Conservation (phyloP, 2,329 filamentous ascomycete genomes). For the Aspergillus fijiensis region DNA sequence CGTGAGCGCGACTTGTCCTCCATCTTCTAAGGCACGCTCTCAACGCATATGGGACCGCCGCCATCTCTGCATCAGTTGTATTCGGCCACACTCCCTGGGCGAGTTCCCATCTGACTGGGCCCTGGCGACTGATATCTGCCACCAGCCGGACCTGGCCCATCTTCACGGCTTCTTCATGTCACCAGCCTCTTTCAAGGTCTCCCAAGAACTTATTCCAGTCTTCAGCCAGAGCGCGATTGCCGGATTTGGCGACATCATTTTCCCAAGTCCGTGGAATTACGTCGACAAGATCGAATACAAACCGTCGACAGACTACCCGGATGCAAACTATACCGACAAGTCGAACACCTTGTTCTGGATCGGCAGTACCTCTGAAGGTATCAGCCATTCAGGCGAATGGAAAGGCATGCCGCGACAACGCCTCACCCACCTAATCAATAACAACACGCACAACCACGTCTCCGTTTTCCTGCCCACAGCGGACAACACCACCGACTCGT, state of each 20-base stretch:
- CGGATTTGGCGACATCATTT: constrained; percentile 74
- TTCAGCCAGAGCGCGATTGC: constrained; percentile 73
- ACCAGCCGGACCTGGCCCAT: constrained; percentile 72
- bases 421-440: constrained; percentile 67
- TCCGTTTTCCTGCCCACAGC: constrained; percentile 58
- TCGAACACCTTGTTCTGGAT: constrained; percentile 71
- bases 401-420: constrained; percentile 69
- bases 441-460: constrained; percentile 51
- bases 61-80: constrained; percentile 64
- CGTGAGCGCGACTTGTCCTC: constrained; percentile 59
- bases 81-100: constrained; percentile 62
- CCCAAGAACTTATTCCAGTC: constrained; percentile 67
- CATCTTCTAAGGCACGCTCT: constrained; percentile 59
- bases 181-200: constrained; percentile 61
- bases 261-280: constrained; percentile 66
- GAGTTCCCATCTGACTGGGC: constrained; percentile 68
- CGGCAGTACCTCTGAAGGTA: constrained; percentile 62
- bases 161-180: constrained; percentile 73
- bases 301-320: constrained; percentile 52
- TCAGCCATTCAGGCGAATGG: constrained; percentile 57
- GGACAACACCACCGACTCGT: constrained; percentile 37
- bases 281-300: constrained; percentile 56
- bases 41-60: constrained; percentile 63
- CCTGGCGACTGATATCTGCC: constrained; percentile 65
- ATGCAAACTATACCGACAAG: constrained; percentile 61